phyloP scores from a whole-genome alignment of 2,329 filamentous ascomycete genomes.

The Ophiostoma tasmaniense region DNA sequence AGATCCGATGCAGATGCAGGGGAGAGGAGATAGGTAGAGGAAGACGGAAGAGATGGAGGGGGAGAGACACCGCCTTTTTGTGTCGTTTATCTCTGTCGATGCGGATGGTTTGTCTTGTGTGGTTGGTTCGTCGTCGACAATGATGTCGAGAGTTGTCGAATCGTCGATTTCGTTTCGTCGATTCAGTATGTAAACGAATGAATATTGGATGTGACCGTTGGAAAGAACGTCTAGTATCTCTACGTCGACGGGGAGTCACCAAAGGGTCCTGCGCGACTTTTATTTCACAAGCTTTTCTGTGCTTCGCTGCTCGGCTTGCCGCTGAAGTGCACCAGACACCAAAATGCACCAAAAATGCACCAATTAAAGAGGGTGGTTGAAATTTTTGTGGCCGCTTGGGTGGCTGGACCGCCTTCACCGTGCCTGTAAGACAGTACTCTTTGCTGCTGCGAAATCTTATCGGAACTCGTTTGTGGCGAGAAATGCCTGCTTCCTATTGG shows the following conservation, averaged over 20 bases:
- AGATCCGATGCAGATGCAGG: not conserved
- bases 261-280: not conserved
- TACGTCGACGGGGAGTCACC: not conserved
- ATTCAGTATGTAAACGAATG: not conserved
- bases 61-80: constrained; percentile 1
- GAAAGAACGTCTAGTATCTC: not conserved
- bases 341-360: not conserved
- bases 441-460: not conserved
- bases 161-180: too few relatives aligned
- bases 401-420: not conserved
- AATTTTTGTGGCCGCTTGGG: not conserved
- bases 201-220: not conserved
- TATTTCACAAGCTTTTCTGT: constrained; percentile 1
- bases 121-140: not conserved
- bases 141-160: too few relatives aligned
- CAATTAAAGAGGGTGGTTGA: not conserved
- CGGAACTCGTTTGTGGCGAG: not conserved
- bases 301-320: not conserved
- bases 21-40: not conserved
- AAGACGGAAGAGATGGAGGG: not conserved
- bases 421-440: not conserved
- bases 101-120: not conserved
- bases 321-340: not conserved
- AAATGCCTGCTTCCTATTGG: not conserved
- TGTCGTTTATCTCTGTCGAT: not conserved